Evolutionary conservation across 352 stramenopile genomes (phyloP), one percentile per base, ranked within the genome.

Genomic region (Poterioochromonas sp.): DNA sequence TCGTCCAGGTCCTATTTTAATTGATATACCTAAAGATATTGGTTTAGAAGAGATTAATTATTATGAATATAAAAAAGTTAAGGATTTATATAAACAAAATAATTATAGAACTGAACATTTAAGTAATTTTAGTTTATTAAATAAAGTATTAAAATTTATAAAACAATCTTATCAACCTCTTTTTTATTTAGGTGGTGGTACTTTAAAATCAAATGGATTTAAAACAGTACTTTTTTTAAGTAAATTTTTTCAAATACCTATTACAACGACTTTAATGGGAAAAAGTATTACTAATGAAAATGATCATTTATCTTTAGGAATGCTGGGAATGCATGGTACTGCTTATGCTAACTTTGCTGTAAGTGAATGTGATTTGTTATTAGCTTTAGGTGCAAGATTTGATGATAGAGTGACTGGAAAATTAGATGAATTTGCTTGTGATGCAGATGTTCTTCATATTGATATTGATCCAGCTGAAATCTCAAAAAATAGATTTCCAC

Each of bases 301-400:
- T 53, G 87, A 93, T 79, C 83, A 88, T 68, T 86, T 95, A 37
- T 91, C 87, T 85, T 85, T 95, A 76, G 88, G 93, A 82, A 95
- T 95, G 90, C 85, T 95, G 35, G 90, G 90, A 41, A 95, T 95
- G 90, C 90, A 95, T 84, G 90, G 90, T 32, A 93, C 89, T 11
- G 89, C 90, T 62, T 94, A 93, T 81, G 90, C 90, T 69, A 95
- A 95, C 85, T 93, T 93, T 79, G 88, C 90, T 39, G 92, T 94
- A 79, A 88, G 94, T 82, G 88, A 93, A 43, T 82, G 88, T 41
- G 90, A 95, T 80, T 87, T 90, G 47, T 83, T 95, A 58, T 88
- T 95, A 76, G 88, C 90, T 11, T 83, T 94, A 54, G 90, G 90
- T 34, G 90, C 89, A 41, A 89, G 90, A 49, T 95, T 95, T 79